Percentiles rank a stretch among this genome's conserved stretches.
phyloP scores from a whole-genome alignment of 1,139 yeast species.

The Hyphopichia buzzinii region DNA sequence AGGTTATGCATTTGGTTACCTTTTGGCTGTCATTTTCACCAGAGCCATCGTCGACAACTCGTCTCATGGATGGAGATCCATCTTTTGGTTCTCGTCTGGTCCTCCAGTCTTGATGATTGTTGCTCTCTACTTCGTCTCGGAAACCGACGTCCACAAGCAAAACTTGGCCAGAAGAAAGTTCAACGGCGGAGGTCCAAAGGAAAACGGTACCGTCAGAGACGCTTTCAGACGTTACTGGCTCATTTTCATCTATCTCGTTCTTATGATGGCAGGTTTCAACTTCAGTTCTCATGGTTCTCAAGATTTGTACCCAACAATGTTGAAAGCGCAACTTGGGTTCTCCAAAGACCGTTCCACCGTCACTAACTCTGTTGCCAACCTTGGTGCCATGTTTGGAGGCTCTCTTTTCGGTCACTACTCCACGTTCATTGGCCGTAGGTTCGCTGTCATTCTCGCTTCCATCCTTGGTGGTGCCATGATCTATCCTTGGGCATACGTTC shows the following conservation, averaged over 20 bases:
- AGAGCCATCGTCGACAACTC: slow-evolving; percentile 63
- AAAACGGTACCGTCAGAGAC: slow-evolving; percentile 5
- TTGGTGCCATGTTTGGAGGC: slow-evolving; percentile 72
- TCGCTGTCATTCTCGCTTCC: slow-evolving; percentile 47
- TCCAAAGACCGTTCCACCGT: slow-evolving; percentile 56
- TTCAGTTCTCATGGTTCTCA: slow-evolving; percentile 75
- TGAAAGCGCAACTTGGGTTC: slow-evolving; percentile 52
- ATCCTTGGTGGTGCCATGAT: slow-evolving; percentile 57
- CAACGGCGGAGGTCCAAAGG: neutral
- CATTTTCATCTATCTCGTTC: slow-evolving; percentile 19
- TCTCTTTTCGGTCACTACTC: slow-evolving; percentile 59
- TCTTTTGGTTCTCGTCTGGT: slow-evolving; percentile 80
- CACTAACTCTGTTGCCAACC: slow-evolving; percentile 65
- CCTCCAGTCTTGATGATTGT: slow-evolving; percentile 36
- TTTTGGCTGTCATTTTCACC: slow-evolving; percentile 41
- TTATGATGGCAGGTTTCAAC: slow-evolving; percentile 29
- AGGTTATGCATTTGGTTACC: slow-evolving; percentile 46
- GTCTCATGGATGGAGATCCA: slow-evolving; percentile 70
- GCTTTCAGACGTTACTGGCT: slow-evolving; percentile 24
- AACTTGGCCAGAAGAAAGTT: slow-evolving; percentile 2
- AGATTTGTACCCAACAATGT: slow-evolving; percentile 67
- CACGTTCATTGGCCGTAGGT: slow-evolving; percentile 59
- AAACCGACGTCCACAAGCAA: slow-evolving; percentile 26
- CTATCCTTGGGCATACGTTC: slow-evolving; percentile 63
- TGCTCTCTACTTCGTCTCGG: slow-evolving; percentile 37